Evolutionary conservation across 345 rosid species (phyloP).

Genomic region (Linum trigynum): DNA sequence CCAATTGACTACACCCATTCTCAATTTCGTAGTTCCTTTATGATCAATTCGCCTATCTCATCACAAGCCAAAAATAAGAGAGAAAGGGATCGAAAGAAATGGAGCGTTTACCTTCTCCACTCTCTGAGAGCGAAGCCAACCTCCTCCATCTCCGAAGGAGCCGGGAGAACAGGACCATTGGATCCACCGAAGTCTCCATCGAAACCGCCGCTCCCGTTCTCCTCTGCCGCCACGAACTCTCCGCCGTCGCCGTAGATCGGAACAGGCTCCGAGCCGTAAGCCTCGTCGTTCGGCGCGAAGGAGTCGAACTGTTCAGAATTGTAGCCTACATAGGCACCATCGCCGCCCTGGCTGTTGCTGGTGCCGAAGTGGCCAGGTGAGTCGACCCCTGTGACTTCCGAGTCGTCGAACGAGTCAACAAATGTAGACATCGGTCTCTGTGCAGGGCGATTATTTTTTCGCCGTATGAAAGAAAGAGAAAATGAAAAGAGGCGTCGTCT

Average conservation of each 20-base stretch:
- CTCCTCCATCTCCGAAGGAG: slow-evolving; percentile 49
- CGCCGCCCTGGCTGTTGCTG: slow-evolving; percentile 13
- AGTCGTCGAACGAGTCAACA: slow-evolving; percentile 34
- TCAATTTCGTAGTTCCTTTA: background rate
- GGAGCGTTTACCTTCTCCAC: slow-evolving; percentile 61
- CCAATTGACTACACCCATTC: background rate
- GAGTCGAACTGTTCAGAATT: slow-evolving; percentile 19
- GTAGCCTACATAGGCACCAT: slow-evolving; percentile 19
- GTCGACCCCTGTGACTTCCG: slow-evolving; percentile 18
- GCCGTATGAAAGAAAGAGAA: slow-evolving; percentile 12
- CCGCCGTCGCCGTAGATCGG: slow-evolving; percentile 18
- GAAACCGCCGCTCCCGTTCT: slow-evolving; percentile 28
- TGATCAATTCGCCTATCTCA: background rate
- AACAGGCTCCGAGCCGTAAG: slow-evolving; percentile 25
- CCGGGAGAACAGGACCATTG: slow-evolving; percentile 51
- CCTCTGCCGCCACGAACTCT: slow-evolving; percentile 14
- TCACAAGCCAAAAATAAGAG: background rate
- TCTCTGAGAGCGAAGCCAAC: slow-evolving; percentile 59
- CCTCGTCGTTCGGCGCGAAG: slow-evolving; percentile 23
- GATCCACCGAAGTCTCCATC: slow-evolving; percentile 33
- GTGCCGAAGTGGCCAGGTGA: slow-evolving; percentile 22
- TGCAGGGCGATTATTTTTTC: background rate
- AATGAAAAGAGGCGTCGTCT: too few relatives aligned
- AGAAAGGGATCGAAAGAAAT: background rate
- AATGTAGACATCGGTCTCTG: slow-evolving; percentile 30